Base-by-base conservation (phyloP, 148 eudicot genomes). In the Arbutus unedo region DNA sequence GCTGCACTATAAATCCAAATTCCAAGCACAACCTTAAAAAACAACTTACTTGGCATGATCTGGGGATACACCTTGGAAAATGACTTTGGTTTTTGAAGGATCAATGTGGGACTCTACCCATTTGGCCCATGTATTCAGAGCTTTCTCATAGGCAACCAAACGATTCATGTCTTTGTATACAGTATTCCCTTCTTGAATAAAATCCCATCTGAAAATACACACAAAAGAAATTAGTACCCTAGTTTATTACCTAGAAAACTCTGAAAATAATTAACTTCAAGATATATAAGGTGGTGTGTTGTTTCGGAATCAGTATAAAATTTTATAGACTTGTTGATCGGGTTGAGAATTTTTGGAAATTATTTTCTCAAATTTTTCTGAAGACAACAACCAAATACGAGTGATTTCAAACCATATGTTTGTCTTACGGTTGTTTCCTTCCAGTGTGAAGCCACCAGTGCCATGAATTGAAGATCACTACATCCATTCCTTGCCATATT, bases 381-480 rank as follows among this genome's bases (percentile, higher is more conserved):
- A 59, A 59, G n/a, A 15, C 19, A 4, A 19, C 6, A 23, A 19
- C 66, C 66, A 59, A 18, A n/a, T 7, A 59, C 7, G 66, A 55
- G 19, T 13, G 59, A 4, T 8, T 19, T n/a, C 2, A 19, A 19
- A 59, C 19, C 6, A 19, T 18, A 59, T 1, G 25, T 0, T 5
- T 19, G 66, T 72, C 76, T 72, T 87, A 93, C 98, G 92, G 90
- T 83, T 92, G 95, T 85, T 88, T 81, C 21, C 87, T 79, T 68
- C 95, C 97, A 2, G 85, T 87, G 84, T 91, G 94, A 82, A 89
- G 89, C 98, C 98, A 95, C 98, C 98, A 95, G 82, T 95, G 98
- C 97, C 97, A 95, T 8, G 98, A 81, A 62, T 92, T 86, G 85
- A 94, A 94, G 81, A 94, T 75, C 77, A 94, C 45, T 1, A 85